Evolutionary conservation across 306 rosid species (phyloP), one percentile per base, ranked within the genome.

Genomic region (Pyrus bretschneideri): DNA sequence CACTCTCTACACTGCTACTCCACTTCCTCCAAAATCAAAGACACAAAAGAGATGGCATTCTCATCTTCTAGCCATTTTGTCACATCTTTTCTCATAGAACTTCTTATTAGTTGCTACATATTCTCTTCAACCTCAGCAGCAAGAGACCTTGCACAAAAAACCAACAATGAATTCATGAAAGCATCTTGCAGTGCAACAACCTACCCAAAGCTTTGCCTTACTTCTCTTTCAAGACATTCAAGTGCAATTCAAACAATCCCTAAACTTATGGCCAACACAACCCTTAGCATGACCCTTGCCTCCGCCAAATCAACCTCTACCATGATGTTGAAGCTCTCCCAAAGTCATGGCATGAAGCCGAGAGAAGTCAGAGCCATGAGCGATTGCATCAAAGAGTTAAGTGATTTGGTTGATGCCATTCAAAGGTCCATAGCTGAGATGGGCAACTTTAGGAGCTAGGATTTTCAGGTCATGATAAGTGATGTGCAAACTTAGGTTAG

Each of bases 401-500:
- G 87, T 1, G 92, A 90, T 46, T 67, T 96, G 0, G 87, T 94
- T 21, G 86, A 90, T 30, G 85, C 86, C 70, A 86, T 94, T 0
- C 15, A 72, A 22, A 83, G 57, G 67, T 91, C 95, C 2, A 83
- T 94, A 1, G 66, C 27, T 0, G 95, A 87, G 75, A 86, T 94
- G 96, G 31, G 77, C 42, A 69, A 17, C 71, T 69, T 38, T 2
- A 80, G 42, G 40, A 51, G 38, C 0, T 75, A 81, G 0, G 77
- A 82, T 51, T 91, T 86, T 72, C 70, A 77, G 69, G 0, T 79
- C 3, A 80, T 81, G 14, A 89, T 86, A 71, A 83, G 61, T 59
- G 93, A 92, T 42, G 82, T 87, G 0, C 91, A 93, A 67, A 90
- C 96, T 1, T 90, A 96, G 97, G 91, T 86, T n/a, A 90, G 96